Evolutionary conservation across 345 rosid species (phyloP).

Genomic region (Eucalyptus pauciflora): DNA sequence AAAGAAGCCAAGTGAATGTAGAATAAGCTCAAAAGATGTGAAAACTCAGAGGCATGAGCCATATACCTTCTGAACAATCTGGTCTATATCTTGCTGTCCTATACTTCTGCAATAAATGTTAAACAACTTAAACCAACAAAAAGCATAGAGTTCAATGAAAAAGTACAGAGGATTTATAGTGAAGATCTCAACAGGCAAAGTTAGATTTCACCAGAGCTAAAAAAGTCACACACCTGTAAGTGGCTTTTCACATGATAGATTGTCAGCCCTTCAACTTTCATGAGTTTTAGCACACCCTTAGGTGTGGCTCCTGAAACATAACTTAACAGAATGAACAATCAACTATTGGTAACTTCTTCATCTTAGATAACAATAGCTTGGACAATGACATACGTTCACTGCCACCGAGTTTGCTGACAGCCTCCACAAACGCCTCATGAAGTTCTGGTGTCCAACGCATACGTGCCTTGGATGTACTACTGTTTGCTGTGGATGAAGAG

Average conservation of each 20-base stretch:
- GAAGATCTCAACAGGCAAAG: neutral
- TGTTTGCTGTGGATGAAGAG: constrained; percentile 39
- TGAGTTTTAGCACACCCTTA: constrained; percentile 79
- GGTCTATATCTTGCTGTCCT: constrained; percentile 73
- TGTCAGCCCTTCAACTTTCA: constrained; percentile 81
- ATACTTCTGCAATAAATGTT: constrained; percentile 63
- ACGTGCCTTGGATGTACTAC: constrained; percentile 59
- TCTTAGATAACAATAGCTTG: neutral
- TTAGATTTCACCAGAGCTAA: neutral
- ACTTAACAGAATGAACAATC: neutral
- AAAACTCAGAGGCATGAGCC: neutral
- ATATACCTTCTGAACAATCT: constrained; percentile 66
- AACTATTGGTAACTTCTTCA: neutral
- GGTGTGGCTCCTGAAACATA: constrained; percentile 71
- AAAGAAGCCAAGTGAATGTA: neutral
- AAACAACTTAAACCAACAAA: constrained; percentile 3
- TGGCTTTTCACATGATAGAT: constrained; percentile 95
- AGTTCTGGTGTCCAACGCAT: constrained; percentile 96
- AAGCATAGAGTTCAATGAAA: neutral
- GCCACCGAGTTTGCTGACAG: constrained; percentile 83
- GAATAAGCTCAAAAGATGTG: neutral
- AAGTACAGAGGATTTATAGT: neutral
- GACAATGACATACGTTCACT: constrained; percentile 40
- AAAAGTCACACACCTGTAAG: constrained; percentile 50
- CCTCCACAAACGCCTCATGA: constrained; percentile 89